Conservation (phyloP, 2,329 filamentous ascomycete species). For the Cryoendolithus antarcticus region DNA sequence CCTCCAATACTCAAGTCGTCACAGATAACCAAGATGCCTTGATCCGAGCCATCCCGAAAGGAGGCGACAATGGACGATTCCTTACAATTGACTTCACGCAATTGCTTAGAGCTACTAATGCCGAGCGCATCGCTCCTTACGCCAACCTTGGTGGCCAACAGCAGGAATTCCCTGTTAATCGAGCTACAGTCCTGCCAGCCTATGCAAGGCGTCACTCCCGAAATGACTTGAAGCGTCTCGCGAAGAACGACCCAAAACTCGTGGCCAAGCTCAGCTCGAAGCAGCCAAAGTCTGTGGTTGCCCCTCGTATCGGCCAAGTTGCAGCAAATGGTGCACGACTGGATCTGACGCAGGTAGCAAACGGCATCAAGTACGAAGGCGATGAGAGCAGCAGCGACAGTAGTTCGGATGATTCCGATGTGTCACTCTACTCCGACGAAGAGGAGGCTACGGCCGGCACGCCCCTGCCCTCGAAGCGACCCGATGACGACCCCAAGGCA, state of each 20-base stretch:
- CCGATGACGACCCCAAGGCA: constrained; percentile 35
- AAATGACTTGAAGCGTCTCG: constrained; percentile 33
- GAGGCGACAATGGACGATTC: constrained; percentile 25
- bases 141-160: constrained; percentile 31
- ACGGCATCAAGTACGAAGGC: constrained; percentile 19
- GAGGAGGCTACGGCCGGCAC: constrained; percentile 34
- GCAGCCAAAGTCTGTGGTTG: not conserved
- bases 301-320: constrained; percentile 1
- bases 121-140: constrained; percentile 30
- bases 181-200: constrained; percentile 31
- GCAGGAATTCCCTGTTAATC: constrained; percentile 31
- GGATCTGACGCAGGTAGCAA: not conserved
- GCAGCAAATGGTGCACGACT: constrained; percentile 1
- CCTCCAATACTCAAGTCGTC: too few species aligned
- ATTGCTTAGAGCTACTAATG: constrained; percentile 32
- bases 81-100: constrained; percentile 29
- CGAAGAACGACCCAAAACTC: constrained; percentile 29
- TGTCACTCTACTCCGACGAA: constrained; percentile 39
- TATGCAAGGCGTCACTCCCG: constrained; percentile 33
- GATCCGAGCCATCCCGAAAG: constrained; percentile 17
- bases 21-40: constrained; percentile 11
- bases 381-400: constrained; percentile 36
- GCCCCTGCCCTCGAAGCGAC: constrained; percentile 41
- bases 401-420: constrained; percentile 31
- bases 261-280: constrained; percentile 18